Percentiles rank a stretch among this genome's conserved stretches.
These are phyloP conservation scores for Solanum verrucosum DNA, from an alignment of 257 asterid genomes.

Conservation along the genomic window DNA sequence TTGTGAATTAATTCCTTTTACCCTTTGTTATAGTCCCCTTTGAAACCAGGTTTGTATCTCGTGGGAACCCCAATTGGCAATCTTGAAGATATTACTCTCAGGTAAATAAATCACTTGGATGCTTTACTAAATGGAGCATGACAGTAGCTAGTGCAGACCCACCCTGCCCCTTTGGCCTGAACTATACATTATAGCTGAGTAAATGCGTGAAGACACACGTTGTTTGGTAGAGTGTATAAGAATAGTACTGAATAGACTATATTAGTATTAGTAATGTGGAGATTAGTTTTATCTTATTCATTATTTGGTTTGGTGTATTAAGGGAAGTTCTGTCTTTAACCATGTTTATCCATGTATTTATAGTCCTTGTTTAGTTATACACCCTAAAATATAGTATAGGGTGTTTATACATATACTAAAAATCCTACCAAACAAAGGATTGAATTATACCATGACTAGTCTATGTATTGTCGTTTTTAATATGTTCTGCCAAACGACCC, in stretches of 20 bases:
- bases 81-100: slow-evolving; percentile 89
- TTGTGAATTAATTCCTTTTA: background rate
- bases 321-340: background rate
- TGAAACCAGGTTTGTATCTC: slow-evolving; percentile 78
- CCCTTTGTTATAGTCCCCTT: slow-evolving; percentile 45
- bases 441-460: background rate
- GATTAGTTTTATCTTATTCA: background rate
- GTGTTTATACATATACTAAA: background rate
- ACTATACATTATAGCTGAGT: background rate
- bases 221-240: background rate
- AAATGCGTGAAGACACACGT: background rate
- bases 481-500: background rate
- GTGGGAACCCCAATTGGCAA: slow-evolving; percentile 96
- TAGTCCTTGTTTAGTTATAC: background rate
- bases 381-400: background rate
- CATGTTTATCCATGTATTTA: background rate
- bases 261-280: background rate
- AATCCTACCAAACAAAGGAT: background rate
- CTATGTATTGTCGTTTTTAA: background rate
- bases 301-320: background rate
- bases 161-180: background rate
- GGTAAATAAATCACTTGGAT: slow-evolving; percentile 24
- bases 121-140: background rate
- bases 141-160: background rate
- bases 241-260: background rate